phyloP scores from a whole-genome alignment of 1,284 basidiomycete genomes.

The Ganoderma meredithae region DNA sequence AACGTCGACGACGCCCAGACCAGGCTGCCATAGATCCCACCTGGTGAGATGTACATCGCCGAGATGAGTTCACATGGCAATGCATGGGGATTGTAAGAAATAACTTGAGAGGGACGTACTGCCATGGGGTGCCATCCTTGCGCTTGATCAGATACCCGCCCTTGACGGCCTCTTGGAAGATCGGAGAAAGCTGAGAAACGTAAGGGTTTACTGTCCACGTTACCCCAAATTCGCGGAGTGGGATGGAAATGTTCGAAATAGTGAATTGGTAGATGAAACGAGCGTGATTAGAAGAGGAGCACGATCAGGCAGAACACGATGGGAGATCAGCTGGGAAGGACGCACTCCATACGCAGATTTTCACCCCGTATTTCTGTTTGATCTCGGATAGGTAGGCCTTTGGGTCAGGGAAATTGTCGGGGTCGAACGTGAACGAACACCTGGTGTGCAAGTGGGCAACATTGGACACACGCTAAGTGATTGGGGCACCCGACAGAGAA shows the following conservation, averaged over 20 bases:
- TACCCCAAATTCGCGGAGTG: background rate
- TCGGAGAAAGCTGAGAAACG: conserved; percentile 71
- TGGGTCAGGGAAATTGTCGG: conserved; percentile 78
- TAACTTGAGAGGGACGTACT: conserved; percentile 49
- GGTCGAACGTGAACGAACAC: conserved; percentile 82
- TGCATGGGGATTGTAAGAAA: background rate
- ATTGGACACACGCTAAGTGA: background rate
- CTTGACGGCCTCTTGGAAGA: conserved; percentile 73
- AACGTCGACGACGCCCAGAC: conserved; percentile 73
- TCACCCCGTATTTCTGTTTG: conserved; percentile 73
- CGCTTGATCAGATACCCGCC: conserved; percentile 76
- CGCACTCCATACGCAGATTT: conserved; percentile 79
- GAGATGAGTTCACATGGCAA: background rate
- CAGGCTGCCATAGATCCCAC: conserved; percentile 80
- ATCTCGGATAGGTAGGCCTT: conserved; percentile 70
- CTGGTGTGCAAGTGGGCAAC: conserved; percentile 39
- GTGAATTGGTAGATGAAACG: background rate
- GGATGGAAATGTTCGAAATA: background rate
- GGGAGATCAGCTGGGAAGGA: conserved; percentile 16
- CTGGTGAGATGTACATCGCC: conserved; percentile 38
- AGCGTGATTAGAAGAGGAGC: background rate
- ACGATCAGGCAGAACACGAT: conserved; percentile 7
- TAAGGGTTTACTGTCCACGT: conserved; percentile 65
- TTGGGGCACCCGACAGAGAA: background rate
- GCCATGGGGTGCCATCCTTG: conserved; percentile 75